phyloP scores from a whole-genome alignment of 345 rosid genomes.

The Balakata baccata region DNA sequence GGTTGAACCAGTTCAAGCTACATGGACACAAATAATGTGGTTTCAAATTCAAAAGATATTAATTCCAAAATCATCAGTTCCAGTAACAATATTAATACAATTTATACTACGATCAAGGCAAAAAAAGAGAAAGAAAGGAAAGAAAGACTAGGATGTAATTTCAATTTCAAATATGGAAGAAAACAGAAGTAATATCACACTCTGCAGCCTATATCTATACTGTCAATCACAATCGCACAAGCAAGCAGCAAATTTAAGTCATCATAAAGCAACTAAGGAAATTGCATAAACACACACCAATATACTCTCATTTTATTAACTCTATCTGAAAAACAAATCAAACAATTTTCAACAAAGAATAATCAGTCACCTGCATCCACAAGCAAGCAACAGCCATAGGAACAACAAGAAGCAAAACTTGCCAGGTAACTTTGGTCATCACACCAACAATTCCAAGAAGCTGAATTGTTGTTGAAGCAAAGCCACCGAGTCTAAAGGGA shows the following conservation, averaged over 20 bases:
- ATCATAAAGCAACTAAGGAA: not conserved
- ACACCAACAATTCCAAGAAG: slow-evolving; percentile 93
- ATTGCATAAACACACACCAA: slow-evolving; percentile 2
- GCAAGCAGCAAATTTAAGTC: not conserved
- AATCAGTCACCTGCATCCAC: slow-evolving; percentile 89
- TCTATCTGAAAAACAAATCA: slow-evolving; percentile 7
- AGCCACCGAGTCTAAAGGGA: slow-evolving; percentile 98
- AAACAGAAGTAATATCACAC: not conserved
- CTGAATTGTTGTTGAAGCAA: slow-evolving; percentile 98
- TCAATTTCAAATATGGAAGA: not conserved
- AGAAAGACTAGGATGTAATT: too few relatives aligned
- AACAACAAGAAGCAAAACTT: slow-evolving; percentile 89
- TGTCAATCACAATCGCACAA: not conserved
- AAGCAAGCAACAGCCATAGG: slow-evolving; percentile 98
- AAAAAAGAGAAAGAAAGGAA: too few relatives aligned
- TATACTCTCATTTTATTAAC: slow-evolving; percentile 12
- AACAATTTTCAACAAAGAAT: slow-evolving; percentile 17
- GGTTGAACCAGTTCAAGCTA: slow-evolving; percentile 12
- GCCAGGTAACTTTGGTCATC: slow-evolving; percentile 97
- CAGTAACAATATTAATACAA: not conserved
- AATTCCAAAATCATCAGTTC: not conserved
- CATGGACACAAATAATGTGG: not conserved
- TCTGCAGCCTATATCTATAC: not conserved
- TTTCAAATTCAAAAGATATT: not conserved
- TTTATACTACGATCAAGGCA: not conserved